Conservation (phyloP, 192 early-diverging fungal species). For the Podochytrium sp. region DNA sequence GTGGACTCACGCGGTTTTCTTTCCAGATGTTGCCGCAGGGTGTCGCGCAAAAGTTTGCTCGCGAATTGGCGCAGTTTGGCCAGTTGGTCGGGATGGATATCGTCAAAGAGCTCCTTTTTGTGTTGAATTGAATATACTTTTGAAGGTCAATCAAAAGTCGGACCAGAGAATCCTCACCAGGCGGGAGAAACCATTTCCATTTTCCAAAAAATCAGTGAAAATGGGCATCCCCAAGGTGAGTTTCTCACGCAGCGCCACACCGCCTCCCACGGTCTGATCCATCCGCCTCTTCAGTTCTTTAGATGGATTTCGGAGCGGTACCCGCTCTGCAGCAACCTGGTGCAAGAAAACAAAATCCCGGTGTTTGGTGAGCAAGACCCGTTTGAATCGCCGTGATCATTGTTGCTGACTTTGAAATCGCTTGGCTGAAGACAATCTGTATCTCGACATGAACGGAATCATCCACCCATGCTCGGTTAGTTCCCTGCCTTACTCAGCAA, state of each 20-base stretch:
- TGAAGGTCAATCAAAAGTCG: not conserved
- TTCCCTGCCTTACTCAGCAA: not conserved
- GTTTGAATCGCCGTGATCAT: not conserved
- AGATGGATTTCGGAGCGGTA: constrained; percentile 98
- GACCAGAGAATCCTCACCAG: not conserved
- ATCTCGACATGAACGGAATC: constrained; percentile 99
- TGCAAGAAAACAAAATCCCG: constrained; percentile 89
- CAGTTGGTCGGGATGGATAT: constrained; percentile 19
- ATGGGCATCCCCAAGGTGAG: constrained; percentile 54
- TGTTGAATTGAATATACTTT: constrained; percentile 27
- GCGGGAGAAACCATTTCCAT: too few relatives aligned
- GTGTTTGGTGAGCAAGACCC: constrained; percentile 76
- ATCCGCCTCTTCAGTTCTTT: constrained; percentile 91
- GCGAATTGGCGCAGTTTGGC: constrained; percentile 15
- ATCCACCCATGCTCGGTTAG: constrained; percentile 87
- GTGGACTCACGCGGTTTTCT: not conserved
- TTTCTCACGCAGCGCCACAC: not conserved
- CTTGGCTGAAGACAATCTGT: constrained; percentile 93
- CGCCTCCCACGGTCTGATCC: not conserved
- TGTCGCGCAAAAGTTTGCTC: not conserved
- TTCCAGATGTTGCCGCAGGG: constrained; percentile 13
- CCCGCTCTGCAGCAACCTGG: constrained; percentile 89
- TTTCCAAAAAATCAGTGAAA: not conserved
- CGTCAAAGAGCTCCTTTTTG: constrained; percentile 54
- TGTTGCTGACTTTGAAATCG: too few relatives aligned